Percentiles rank a stretch among this genome's conserved stretches.
Evolutionary conservation across 495 filamentous ascomycete genomes (phyloP).

Genomic region (Lophiotrema nucula): DNA sequence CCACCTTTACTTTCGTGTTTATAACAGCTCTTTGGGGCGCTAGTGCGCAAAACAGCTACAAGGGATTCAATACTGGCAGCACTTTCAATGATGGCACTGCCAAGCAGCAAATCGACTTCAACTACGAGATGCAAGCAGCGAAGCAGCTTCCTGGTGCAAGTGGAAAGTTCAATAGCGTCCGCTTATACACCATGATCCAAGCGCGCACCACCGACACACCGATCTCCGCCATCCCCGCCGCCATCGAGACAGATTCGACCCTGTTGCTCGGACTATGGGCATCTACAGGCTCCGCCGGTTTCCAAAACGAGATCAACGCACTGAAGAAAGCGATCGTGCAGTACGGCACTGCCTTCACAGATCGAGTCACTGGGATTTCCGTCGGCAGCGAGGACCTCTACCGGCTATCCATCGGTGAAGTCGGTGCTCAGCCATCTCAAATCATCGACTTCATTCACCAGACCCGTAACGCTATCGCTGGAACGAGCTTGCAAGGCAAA

Average conservation of each 20-base stretch:
- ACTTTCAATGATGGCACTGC: slow-evolving; percentile 55
- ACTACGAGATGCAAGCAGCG: slow-evolving; percentile 66
- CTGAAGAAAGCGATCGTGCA: slow-evolving; percentile 57
- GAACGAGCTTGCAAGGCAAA: slow-evolving; percentile 35
- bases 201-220: slow-evolving; percentile 55
- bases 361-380: slow-evolving; percentile 73
- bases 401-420: slow-evolving; percentile 62
- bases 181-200: slow-evolving; percentile 64
- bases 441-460: slow-evolving; percentile 16
- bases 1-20: too few species aligned
- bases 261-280: slow-evolving; percentile 72
- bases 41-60: slow-evolving; percentile 25
- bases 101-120: slow-evolving; percentile 67
- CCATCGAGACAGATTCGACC: slow-evolving; percentile 49
- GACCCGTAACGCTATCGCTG: slow-evolving; percentile 8
- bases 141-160: slow-evolving; percentile 64
- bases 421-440: slow-evolving; percentile 3
- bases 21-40: not conserved
- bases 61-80: slow-evolving; percentile 81
- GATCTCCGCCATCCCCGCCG: slow-evolving; percentile 47
- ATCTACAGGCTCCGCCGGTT: slow-evolving; percentile 55
- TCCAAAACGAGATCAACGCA: slow-evolving; percentile 61
- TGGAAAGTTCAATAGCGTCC: slow-evolving; percentile 69
- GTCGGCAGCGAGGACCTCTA: slow-evolving; percentile 86
- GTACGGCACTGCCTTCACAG: slow-evolving; percentile 58